Percentiles rank a stretch among this genome's conserved stretches.
Conservation (phyloP, 2,329 filamentous ascomycete species). For the Aschersonia sp. region DNA sequence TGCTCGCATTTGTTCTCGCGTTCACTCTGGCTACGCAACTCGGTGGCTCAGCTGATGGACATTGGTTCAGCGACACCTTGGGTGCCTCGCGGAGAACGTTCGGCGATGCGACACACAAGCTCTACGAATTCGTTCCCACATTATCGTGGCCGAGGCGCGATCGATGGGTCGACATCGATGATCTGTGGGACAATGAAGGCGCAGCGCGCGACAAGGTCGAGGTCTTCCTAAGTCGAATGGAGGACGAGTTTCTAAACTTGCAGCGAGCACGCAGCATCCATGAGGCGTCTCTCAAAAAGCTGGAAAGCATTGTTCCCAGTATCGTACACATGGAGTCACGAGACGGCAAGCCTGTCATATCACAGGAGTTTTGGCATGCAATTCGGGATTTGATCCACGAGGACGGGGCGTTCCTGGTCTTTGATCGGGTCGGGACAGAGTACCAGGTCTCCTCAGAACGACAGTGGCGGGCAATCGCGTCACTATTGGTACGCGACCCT, state of each 20-base stretch:
- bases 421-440: slow-evolving; percentile 24
- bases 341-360: slow-evolving; percentile 38
- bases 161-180: slow-evolving; percentile 7
- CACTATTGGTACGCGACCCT: slow-evolving; percentile 23
- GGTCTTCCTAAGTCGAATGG: slow-evolving; percentile 12
- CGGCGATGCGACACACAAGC: slow-evolving; percentile 4
- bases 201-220: slow-evolving; percentile 9
- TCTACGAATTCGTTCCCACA: slow-evolving; percentile 11
- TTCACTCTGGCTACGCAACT: slow-evolving; percentile 3
- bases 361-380: slow-evolving; percentile 53
- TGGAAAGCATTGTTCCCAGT: slow-evolving; percentile 39
- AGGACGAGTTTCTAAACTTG: slow-evolving; percentile 15
- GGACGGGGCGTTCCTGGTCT: slow-evolving; percentile 30
- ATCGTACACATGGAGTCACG: slow-evolving; percentile 38
- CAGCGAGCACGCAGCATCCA: slow-evolving; percentile 18
- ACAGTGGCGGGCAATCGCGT: slow-evolving; percentile 31
- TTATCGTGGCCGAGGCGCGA: slow-evolving; percentile 13
- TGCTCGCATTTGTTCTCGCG: slow-evolving; percentile 3
- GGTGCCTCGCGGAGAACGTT: slow-evolving; percentile 3
- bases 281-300: slow-evolving; percentile 21
- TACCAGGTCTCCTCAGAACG: slow-evolving; percentile 26
- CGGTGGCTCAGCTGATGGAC: slow-evolving; percentile 1
- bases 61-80: slow-evolving; percentile 3
- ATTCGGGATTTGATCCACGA: slow-evolving; percentile 38
- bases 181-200: slow-evolving; percentile 8